A percentile compares a stretch with the other conserved stretches of the same genome.
phyloP scores from a whole-genome alignment of 352 stramenopile genomes.

The Phytopythium ostracodes region DNA sequence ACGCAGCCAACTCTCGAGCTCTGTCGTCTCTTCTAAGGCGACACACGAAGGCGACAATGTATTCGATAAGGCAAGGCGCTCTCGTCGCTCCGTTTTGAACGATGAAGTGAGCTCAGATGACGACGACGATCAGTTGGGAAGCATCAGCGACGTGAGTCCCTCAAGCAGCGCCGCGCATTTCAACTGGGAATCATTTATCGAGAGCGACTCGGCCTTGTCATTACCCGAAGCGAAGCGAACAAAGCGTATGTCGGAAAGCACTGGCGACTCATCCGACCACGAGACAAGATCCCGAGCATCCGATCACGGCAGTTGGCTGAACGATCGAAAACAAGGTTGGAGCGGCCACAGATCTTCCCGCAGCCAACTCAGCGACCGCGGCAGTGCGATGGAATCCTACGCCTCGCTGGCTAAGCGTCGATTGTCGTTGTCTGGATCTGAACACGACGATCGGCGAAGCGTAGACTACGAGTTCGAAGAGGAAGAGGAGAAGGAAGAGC shows the following conservation, averaged over 20 bases:
- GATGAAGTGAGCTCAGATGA: neutral
- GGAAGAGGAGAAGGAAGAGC: constrained; percentile 28
- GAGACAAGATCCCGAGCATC: constrained; percentile 6
- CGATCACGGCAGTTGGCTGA: constrained; percentile 10
- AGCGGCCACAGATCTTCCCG: neutral
- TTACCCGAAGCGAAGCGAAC: constrained; percentile 17
- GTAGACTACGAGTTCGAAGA: constrained; percentile 13
- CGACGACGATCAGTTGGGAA: neutral
- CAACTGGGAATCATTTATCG: constrained; percentile 68
- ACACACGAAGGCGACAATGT: neutral
- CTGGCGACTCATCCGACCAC: neutral
- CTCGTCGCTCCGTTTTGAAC: neutral
- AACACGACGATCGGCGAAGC: neutral
- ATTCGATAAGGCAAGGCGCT: neutral
- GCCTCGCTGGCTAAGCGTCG: neutral
- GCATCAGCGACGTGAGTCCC: neutral
- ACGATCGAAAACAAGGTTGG: neutral
- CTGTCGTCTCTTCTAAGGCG: constrained; percentile 15
- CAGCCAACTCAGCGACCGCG: neutral
- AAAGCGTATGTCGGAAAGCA: constrained; percentile 9
- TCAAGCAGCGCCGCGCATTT: constrained; percentile 22
- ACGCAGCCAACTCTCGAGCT: constrained; percentile 49
- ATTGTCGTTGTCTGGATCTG: neutral
- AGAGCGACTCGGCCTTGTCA: constrained; percentile 40
- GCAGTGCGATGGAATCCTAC: neutral